phyloP scores from a whole-genome alignment of 1,284 basidiomycete species.

The Mycena sp. region DNA sequence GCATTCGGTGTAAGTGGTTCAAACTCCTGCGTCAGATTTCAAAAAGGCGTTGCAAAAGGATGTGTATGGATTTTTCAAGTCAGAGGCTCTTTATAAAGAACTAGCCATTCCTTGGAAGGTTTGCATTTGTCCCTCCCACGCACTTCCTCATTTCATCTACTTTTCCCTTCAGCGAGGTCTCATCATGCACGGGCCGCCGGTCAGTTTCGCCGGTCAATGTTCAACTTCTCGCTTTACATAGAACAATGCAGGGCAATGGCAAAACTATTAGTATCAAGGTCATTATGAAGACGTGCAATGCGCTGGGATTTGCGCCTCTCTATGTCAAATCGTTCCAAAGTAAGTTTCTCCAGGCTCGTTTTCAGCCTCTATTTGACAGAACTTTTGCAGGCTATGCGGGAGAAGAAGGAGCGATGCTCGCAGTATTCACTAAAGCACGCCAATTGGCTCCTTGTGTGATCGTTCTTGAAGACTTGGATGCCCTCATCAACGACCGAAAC shows the following conservation, averaged over 20 bases:
- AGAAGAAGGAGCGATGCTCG: slow-evolving; percentile 74
- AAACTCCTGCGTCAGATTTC: slow-evolving; percentile 48
- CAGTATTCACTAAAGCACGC: slow-evolving; percentile 73
- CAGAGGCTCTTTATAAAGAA: slow-evolving; percentile 74
- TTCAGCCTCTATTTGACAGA: slow-evolving; percentile 3
- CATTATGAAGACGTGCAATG: slow-evolving; percentile 74
- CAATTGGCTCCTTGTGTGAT: slow-evolving; percentile 77
- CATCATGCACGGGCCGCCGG: slow-evolving; percentile 79
- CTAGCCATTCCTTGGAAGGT: slow-evolving; percentile 87
- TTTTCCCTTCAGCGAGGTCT: slow-evolving; percentile 67
- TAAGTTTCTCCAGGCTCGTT: slow-evolving; percentile 38
- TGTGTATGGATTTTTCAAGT: slow-evolving; percentile 80
- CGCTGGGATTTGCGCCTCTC: slow-evolving; percentile 69
- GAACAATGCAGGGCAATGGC: slow-evolving; percentile 70
- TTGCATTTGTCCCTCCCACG: background rate
- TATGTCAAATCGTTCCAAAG: slow-evolving; percentile 82
- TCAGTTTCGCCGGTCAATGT: slow-evolving; percentile 33
- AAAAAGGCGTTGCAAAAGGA: slow-evolving; percentile 77
- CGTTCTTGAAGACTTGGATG: slow-evolving; percentile 85
- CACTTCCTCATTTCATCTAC: background rate
- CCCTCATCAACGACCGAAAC: slow-evolving; percentile 78
- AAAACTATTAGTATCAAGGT: slow-evolving; percentile 86
- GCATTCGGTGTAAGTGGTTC: background rate
- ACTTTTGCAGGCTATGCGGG: slow-evolving; percentile 60
- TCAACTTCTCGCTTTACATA: background rate